Conservation (phyloP, 192 early-diverging fungal species). For the Phlyctochytrium arcticum region DNA sequence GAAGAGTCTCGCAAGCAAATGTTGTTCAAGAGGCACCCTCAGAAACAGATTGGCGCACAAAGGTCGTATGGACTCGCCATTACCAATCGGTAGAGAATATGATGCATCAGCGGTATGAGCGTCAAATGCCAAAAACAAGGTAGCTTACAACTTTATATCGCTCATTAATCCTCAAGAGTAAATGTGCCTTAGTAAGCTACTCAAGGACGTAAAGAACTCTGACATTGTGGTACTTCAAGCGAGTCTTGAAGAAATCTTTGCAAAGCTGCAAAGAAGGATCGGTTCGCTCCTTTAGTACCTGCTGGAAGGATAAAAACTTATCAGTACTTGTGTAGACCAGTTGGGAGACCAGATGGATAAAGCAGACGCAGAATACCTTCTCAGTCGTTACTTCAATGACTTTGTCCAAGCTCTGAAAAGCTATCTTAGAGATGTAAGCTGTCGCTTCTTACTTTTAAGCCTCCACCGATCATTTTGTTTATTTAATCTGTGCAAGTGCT, state of each 20-base stretch:
- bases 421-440: slow-evolving; percentile 11
- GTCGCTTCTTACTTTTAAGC: too few species aligned
- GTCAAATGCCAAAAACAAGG: slow-evolving; percentile 9
- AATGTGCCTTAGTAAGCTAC: slow-evolving; percentile 1
- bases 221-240: neutral
- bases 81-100: neutral
- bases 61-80: neutral
- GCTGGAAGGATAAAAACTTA: neutral
- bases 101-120: neutral
- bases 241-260: slow-evolving; percentile 3
- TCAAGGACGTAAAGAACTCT: slow-evolving; percentile 3
- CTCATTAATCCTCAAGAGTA: neutral
- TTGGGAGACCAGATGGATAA: neutral
- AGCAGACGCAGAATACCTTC: neutral
- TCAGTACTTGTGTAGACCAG: neutral
- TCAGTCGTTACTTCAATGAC: slow-evolving; percentile 18
- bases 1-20: too few species aligned
- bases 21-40: too few species aligned
- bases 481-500: too few species aligned
- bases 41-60: too few species aligned
- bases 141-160: neutral
- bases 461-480: too few species aligned
- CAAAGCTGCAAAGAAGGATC: neutral
- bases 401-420: neutral
- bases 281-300: neutral